phyloP scores from a whole-genome alignment of 2,329 filamentous ascomycete genomes.

The Arthrobotrys sphaeroides region DNA sequence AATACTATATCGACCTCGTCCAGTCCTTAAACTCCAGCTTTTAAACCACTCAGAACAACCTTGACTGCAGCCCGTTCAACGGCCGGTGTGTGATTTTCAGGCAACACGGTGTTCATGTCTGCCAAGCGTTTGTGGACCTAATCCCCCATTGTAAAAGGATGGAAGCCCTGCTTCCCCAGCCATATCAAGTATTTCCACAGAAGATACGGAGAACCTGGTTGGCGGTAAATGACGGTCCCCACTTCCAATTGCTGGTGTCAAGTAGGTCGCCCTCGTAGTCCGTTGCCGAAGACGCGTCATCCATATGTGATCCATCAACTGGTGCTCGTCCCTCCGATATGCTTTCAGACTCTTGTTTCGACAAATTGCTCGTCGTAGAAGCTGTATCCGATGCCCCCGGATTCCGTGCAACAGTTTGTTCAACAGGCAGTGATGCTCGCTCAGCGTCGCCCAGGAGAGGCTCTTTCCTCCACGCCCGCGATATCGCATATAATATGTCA shows the following conservation, averaged over 20 bases:
- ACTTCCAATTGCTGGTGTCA: background rate
- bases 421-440: background rate
- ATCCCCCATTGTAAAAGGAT: no score
- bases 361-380: background rate
- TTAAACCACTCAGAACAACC: no score
- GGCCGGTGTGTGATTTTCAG: no score
- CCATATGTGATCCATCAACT: background rate
- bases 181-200: no score
- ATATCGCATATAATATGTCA: background rate
- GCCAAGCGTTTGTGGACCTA: no score
- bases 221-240: background rate
- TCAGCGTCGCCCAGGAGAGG: background rate
- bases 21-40: no score
- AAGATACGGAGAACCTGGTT: background rate
- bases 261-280: background rate
- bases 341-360: background rate
- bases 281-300: background rate
- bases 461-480: constrained; percentile 3
- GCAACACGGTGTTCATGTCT: no score
- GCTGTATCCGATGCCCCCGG: background rate
- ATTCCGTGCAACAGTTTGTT: background rate
- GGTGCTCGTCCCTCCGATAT: background rate
- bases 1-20: no score
- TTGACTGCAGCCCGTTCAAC: no score
- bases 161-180: no score